These are phyloP conservation scores for Groenewaldozyma salmanticensis DNA, from an alignment of 805 yeast genomes.

Conservation along the genomic window DNA sequence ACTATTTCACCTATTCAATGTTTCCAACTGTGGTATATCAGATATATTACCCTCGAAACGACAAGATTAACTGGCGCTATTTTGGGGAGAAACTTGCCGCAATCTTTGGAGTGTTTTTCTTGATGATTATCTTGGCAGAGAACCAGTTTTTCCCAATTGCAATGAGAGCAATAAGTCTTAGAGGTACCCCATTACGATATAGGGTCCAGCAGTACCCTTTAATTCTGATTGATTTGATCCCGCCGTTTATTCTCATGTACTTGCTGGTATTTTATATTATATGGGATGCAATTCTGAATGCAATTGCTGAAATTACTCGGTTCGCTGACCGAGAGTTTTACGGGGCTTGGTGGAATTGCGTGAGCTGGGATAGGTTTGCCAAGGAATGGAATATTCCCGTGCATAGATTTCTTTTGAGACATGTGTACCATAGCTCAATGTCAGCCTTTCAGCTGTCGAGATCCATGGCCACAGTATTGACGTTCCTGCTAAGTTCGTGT, in stretches of 20 bases:
- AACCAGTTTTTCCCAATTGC: slow-evolving; percentile 66
- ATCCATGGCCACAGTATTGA: slow-evolving; percentile 55
- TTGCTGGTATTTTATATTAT: slow-evolving; percentile 75
- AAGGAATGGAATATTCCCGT: slow-evolving; percentile 94
- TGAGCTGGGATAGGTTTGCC: slow-evolving; percentile 88
- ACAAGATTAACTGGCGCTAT: slow-evolving; percentile 56
- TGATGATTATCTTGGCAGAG: slow-evolving; percentile 78
- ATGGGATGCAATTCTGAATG: slow-evolving; percentile 91
- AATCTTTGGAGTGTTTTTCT: slow-evolving; percentile 73
- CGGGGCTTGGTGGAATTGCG: slow-evolving; percentile 96
- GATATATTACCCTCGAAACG: slow-evolving; percentile 70
- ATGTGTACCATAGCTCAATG: slow-evolving; percentile 87
- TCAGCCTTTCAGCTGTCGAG: slow-evolving; percentile 62
- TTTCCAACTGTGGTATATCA: slow-evolving; percentile 73
- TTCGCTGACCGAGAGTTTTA: slow-evolving; percentile 91
- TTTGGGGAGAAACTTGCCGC: slow-evolving; percentile 64
- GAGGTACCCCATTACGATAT: slow-evolving; percentile 38
- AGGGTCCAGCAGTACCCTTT: slow-evolving; percentile 43
- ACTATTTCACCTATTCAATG: slow-evolving; percentile 74
- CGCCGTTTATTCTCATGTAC: slow-evolving; percentile 70
- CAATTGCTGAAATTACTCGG: slow-evolving; percentile 75
- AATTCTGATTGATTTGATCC: slow-evolving; percentile 61
- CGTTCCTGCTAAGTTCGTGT: slow-evolving; percentile 55
- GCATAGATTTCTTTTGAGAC: slow-evolving; percentile 78
- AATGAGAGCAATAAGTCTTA: slow-evolving; percentile 44